Evolutionary conservation across 2,329 filamentous ascomycete genomes (phyloP).

Genomic region (Scolecobasidium constrictum): DNA sequence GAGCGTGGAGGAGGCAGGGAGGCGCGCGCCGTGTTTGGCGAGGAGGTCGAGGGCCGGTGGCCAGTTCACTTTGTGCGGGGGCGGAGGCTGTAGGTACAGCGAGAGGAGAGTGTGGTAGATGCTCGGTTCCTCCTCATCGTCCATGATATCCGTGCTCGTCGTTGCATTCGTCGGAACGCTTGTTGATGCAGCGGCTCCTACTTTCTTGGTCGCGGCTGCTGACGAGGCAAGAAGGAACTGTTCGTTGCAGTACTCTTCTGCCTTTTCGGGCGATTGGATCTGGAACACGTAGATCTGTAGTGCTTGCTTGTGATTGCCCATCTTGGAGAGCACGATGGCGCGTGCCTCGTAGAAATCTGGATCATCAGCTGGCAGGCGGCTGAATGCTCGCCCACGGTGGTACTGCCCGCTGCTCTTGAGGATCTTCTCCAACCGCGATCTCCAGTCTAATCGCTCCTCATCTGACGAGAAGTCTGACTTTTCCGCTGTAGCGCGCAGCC

Average conservation of each 20-base stretch:
- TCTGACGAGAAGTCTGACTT: conserved; percentile 19
- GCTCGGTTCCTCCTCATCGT: conserved; percentile 52
- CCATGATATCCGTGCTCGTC: conserved; percentile 18
- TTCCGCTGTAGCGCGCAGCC: conserved; percentile 28
- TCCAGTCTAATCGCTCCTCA: conserved; percentile 34
- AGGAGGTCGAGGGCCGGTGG: conserved; percentile 74
- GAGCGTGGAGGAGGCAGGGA: conserved; percentile 78
- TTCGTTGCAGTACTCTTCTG: conserved; percentile 95
- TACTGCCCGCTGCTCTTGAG: conserved; percentile 69
- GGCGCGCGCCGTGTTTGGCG: conserved; percentile 82
- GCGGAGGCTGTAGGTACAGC: conserved; percentile 74
- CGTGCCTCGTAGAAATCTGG: conserved; percentile 78
- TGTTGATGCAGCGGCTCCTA: conserved; percentile 20
- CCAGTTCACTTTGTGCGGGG: conserved; percentile 61
- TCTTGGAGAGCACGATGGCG: conserved; percentile 84
- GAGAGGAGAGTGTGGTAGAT: conserved; percentile 89
- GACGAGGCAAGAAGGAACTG: conserved; percentile 47
- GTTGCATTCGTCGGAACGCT: background rate
- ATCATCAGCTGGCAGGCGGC: conserved; percentile 70
- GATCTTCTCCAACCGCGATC: conserved; percentile 61
- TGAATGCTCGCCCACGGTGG: conserved; percentile 66
- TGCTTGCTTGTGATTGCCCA: conserved; percentile 91
- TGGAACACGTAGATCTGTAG: conserved; percentile 98
- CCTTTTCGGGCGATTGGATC: conserved; percentile 74
- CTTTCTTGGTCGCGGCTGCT: conserved; percentile 2